Conservation (phyloP, 129 eudicot species). For the Pittosporum tobira region DNA sequence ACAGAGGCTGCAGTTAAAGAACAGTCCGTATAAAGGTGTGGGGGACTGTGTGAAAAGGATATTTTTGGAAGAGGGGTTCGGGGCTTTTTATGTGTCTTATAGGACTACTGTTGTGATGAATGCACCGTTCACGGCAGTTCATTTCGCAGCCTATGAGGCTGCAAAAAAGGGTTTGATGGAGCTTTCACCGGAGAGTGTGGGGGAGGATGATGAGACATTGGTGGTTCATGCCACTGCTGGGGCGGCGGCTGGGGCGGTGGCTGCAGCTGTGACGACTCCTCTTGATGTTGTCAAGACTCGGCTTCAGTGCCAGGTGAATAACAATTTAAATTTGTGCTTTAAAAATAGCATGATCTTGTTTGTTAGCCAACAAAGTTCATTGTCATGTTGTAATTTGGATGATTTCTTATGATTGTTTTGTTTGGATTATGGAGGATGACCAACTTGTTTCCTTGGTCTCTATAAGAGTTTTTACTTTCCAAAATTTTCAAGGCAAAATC, state of each 20-base stretch:
- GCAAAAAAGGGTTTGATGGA: constrained; percentile 33
- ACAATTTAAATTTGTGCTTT: not conserved
- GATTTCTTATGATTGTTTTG: too few relatives aligned
- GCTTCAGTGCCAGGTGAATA: constrained; percentile 41
- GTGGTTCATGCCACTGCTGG: constrained; percentile 46
- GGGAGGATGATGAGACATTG: constrained; percentile 29
- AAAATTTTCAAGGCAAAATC: too few relatives aligned
- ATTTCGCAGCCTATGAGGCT: constrained; percentile 38
- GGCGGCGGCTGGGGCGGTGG: constrained; percentile 39
- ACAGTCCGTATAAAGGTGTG: constrained; percentile 35
- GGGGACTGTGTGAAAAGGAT: constrained; percentile 37
- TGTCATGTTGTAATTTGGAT: too few relatives aligned
- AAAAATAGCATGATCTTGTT: not conserved
- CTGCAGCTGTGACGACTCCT: constrained; percentile 36
- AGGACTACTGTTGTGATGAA: constrained; percentile 41
- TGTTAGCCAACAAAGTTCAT: too few relatives aligned
- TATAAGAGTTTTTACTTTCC: too few relatives aligned
- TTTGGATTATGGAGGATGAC: too few relatives aligned
- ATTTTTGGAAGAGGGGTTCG: constrained; percentile 26
- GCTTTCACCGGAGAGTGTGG: constrained; percentile 24
- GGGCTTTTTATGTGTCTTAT: constrained; percentile 34
- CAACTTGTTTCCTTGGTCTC: too few relatives aligned
- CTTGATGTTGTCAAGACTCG: constrained; percentile 47
- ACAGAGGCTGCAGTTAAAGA: constrained; percentile 33
- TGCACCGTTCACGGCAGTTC: constrained; percentile 42